A percentile compares a stretch with the other conserved stretches of the same genome.
Conservation (phyloP, 225 moss, liverwort and hornwort genomes). For the Physcomitrellopsis africana region DNA sequence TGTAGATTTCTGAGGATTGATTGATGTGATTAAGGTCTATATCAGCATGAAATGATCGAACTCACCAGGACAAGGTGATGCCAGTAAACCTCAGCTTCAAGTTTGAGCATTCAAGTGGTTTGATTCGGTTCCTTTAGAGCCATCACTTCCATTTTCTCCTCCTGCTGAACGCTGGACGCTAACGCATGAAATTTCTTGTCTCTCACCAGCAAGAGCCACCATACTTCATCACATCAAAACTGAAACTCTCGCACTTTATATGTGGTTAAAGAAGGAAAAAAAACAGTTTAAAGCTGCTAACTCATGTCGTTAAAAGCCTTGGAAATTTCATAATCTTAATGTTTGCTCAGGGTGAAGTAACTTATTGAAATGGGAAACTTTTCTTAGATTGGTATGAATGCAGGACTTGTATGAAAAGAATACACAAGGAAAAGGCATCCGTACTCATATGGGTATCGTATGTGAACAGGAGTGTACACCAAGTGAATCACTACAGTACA, state of each 20-base stretch:
- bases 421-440: too few relatives aligned
- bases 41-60: constrained; percentile 20
- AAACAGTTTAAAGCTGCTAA: too few relatives aligned
- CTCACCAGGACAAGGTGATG: constrained; percentile 39
- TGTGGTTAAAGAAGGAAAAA: too few relatives aligned
- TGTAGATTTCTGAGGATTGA: background rate
- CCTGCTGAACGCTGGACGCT: constrained; percentile 58
- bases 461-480: background rate
- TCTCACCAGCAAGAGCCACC: constrained; percentile 42
- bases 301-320: too few relatives aligned
- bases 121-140: constrained; percentile 57
- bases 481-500: too few relatives aligned
- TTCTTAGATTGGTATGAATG: too few relatives aligned
- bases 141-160: constrained; percentile 62
- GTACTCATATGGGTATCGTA: too few relatives aligned
- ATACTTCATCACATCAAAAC: constrained; percentile 11
- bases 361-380: too few relatives aligned
- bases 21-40: background rate
- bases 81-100: constrained; percentile 61
- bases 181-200: constrained; percentile 64
- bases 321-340: too few relatives aligned
- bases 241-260: background rate
- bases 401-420: too few relatives aligned
- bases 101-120: constrained; percentile 64
- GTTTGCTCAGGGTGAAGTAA: too few relatives aligned